Evolutionary conservation across 2,329 filamentous ascomycete genomes (phyloP), one percentile per base, ranked within the genome.

Genomic region (Xylariaceae sp.): DNA sequence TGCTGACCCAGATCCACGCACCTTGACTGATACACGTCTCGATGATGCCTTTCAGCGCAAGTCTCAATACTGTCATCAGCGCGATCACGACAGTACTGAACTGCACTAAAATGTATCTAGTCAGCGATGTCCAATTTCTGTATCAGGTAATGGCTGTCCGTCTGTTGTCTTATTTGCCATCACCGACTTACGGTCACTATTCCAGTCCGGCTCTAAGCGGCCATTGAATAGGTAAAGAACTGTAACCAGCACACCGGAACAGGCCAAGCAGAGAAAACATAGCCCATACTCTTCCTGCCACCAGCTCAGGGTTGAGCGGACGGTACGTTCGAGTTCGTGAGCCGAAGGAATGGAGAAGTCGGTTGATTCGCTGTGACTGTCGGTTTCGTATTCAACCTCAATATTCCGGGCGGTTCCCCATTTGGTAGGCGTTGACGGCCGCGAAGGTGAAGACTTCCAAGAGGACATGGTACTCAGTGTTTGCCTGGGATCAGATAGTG

Each of bases 1-100:
- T 59, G 3, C 62, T 62, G 0, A 66, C 60, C 64, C 64, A 67
- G 6, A 67, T 62, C 65, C 64, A 68, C 7, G 64, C 64, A 11
- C 55, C 62, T 46, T 68, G 64, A 41, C 62, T 60, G 34, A 67
- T 44, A 34, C 59, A 62, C 0, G 57, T 55, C 42, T 66, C 63
- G 30, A 67, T 55, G 9, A 67, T 58, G 4, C 47, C 59, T 28
- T 56, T 60, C 37, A 68, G 57, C 13, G 62, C 58, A 3, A 67
- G 53, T 12, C 64, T 59, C 6, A 62, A 57, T n/a, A 61, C 45
- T 4, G 60, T 64, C 52, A 66, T 64, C 30, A 67, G 49, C n/a
- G 61, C 62, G 24, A 67, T 60, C 17, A 67, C 51, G 19, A 60
- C 43, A 17, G 64, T 65, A 48, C 63, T 61, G 3, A 66, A 49